phyloP scores from a whole-genome alignment of 192 early-diverging fungal species.

The Chytriomyces hyalinus region DNA sequence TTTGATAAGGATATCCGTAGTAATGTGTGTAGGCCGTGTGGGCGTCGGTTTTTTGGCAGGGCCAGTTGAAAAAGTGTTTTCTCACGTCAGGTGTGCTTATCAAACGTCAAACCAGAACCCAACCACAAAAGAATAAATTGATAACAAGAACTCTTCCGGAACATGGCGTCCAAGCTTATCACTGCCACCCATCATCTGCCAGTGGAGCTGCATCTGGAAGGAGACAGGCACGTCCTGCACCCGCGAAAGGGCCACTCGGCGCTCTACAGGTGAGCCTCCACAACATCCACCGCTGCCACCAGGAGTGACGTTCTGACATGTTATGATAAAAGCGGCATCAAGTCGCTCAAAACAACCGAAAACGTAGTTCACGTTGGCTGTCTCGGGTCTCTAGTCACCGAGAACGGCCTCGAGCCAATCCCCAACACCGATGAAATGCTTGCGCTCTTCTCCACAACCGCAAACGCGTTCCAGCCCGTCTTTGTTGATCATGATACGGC shows the following conservation, averaged over 20 bases:
- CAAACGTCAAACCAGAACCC: too few species aligned
- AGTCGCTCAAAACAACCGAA: conserved; percentile 62
- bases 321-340: conserved; percentile 57
- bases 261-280: conserved; percentile 64
- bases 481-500: conserved; percentile 75
- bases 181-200: conserved; percentile 34
- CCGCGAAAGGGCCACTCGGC: conserved; percentile 82
- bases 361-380: conserved; percentile 79
- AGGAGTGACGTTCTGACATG: neutral
- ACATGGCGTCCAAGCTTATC: conserved; percentile 1
- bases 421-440: conserved; percentile 61
- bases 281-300: neutral
- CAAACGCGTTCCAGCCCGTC: conserved; percentile 75
- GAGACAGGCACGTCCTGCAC: neutral
- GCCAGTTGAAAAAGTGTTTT: too few species aligned
- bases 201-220: conserved; percentile 14
- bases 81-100: too few species aligned
- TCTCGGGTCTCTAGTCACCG: conserved; percentile 67
- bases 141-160: too few species aligned
- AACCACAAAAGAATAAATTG: too few species aligned
- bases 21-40: neutral
- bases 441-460: conserved; percentile 51
- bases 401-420: conserved; percentile 44
- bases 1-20: neutral
- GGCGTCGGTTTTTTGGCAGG: too few species aligned